Conservation (phyloP, 2,329 filamentous ascomycete species). For the Pestalotiopsis sp. region DNA sequence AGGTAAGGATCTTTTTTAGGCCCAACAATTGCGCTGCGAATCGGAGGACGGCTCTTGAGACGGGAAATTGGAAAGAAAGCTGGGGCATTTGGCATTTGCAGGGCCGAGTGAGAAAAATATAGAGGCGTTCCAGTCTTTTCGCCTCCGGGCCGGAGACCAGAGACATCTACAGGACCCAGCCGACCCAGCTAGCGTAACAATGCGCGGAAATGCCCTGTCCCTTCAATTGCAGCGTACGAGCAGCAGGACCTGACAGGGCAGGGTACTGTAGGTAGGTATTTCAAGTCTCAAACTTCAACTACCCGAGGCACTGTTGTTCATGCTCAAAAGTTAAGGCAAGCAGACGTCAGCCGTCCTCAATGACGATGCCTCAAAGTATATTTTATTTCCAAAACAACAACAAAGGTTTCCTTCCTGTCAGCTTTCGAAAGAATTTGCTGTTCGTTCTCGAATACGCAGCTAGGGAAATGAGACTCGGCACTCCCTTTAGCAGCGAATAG, state of each 20-base stretch:
- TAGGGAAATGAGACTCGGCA: not conserved
- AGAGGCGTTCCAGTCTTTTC: not conserved
- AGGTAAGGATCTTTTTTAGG: conserved; percentile 2
- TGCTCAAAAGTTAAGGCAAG: not conserved
- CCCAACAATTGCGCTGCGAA: conserved; percentile 7
- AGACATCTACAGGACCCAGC: not conserved
- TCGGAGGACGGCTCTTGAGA: not conserved
- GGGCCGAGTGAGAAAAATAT: not conserved
- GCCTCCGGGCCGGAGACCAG: not conserved
- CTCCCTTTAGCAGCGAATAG: not conserved
- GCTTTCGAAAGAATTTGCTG: not conserved
- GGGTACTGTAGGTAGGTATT: no score
- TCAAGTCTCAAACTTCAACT: no score
- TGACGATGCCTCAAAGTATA: not conserved
- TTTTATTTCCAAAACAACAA: not conserved
- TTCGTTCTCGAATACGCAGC: not conserved
- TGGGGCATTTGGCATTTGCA: not conserved
- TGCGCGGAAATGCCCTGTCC: no score
- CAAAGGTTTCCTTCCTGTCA: not conserved
- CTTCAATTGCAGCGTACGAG: no score
- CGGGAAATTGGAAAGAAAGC: not conserved
- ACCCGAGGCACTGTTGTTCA: not conserved
- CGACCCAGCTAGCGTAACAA: not conserved
- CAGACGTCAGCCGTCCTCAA: not conserved
- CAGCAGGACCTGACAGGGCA: no score